Conservation (phyloP, 139 green algal genomes). For the Coelastrella sp. region DNA sequence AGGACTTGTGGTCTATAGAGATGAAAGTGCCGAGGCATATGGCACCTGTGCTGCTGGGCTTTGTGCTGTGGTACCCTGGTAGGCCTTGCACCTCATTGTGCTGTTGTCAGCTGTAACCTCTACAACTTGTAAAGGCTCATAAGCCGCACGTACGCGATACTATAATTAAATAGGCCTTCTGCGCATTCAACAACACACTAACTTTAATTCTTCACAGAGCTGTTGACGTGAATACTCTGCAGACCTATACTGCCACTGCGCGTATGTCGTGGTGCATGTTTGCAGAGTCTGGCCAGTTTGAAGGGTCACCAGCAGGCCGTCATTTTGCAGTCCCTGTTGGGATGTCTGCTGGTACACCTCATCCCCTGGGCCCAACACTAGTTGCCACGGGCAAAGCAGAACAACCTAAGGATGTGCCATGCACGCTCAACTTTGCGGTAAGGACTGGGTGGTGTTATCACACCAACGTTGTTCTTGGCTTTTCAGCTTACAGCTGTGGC, state of each 20-base stretch:
- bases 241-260: too few species aligned
- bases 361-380: conserved; percentile 49
- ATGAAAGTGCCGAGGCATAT: conserved; percentile 52
- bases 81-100: not conserved
- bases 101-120: not conserved
- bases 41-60: conserved; percentile 60
- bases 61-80: conserved; percentile 61
- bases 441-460: not conserved
- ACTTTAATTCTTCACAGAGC: too few species aligned
- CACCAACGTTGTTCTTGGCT: not conserved
- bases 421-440: conserved; percentile 77
- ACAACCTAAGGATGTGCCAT: conserved; percentile 1
- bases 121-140: too few species aligned
- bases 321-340: conserved; percentile 60
- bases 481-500: not conserved
- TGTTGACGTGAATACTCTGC: too few species aligned
- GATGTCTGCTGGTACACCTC: conserved; percentile 49
- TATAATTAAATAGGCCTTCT: too few species aligned
- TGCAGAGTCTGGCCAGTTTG: conserved; percentile 47
- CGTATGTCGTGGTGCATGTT: not conserved
- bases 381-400: not conserved
- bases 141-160: too few species aligned
- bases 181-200: too few species aligned
- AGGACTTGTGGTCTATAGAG: conserved; percentile 29
- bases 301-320: conserved; percentile 13